A percentile compares a stretch with the other conserved stretches of the same genome.
phyloP scores from a whole-genome alignment of 805 yeast species.

The Cyberlindnera mycetangii region DNA sequence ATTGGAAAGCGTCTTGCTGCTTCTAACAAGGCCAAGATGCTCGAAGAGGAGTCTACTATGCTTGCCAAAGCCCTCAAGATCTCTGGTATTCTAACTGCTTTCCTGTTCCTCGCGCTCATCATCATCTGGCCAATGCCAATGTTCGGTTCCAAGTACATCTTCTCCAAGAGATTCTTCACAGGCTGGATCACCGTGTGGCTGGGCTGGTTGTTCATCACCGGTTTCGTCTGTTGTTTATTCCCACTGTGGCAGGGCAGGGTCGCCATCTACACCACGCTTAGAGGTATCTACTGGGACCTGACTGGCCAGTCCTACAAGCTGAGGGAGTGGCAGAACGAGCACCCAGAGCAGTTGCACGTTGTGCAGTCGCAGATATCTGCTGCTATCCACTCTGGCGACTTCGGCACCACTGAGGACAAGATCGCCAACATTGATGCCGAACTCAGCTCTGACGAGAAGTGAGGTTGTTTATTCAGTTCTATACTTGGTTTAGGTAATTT shows the following conservation, averaged over 20 bases:
- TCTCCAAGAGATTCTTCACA: conserved; percentile 73
- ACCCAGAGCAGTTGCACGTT: conserved; percentile 75
- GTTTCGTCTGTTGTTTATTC: conserved; percentile 57
- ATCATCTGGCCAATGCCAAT: conserved; percentile 93
- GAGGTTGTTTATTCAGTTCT: neutral
- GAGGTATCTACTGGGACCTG: conserved; percentile 86
- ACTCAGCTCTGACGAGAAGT: conserved; percentile 17
- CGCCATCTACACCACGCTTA: conserved; percentile 57
- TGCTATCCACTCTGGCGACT: conserved; percentile 25
- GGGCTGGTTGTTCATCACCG: conserved; percentile 74
- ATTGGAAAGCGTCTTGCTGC: conserved; percentile 29
- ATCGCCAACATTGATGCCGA: conserved; percentile 25
- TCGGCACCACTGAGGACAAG: conserved; percentile 11
- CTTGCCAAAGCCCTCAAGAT: conserved; percentile 56
- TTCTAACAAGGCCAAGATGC: conserved; percentile 23
- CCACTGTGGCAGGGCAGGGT: conserved; percentile 76
- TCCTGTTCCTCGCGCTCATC: conserved; percentile 60
- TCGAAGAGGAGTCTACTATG: conserved; percentile 49
- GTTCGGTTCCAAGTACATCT: conserved; percentile 78
- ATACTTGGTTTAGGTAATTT: too few relatives aligned
- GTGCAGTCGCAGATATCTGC: conserved; percentile 63
- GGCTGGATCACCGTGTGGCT: conserved; percentile 87
- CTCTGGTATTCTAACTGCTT: conserved; percentile 59
- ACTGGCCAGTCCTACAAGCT: conserved; percentile 74
- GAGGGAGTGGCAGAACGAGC: conserved; percentile 67